Evolutionary conservation across 129 eudicot genomes (phyloP), one percentile per base, ranked within the genome.

Genomic region (Flaveria linearis): DNA sequence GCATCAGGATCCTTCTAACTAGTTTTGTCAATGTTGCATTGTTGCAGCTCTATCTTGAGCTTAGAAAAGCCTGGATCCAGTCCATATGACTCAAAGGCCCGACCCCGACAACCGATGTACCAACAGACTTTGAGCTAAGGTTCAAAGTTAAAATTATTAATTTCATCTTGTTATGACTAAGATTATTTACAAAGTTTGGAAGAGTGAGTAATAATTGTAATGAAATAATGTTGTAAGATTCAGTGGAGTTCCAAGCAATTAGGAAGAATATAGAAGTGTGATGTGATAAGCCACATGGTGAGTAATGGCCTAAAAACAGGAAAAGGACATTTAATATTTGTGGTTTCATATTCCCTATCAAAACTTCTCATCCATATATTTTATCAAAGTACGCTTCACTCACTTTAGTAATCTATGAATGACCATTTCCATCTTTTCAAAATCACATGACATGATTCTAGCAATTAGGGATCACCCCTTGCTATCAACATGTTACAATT

Each of bases 371-470:
- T 66, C 79, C 75, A 78, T 49, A 76, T 74, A 69, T 75, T 67
- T 76, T 63, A 55, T 55, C 50, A 30, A 55, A 72, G 78, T 78
- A 83, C 83, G 73, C 47, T 74, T 76, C 78, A 36, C 85, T 77
- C 25, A 43, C 72, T 81, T 65, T 78, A 76, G 91, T 68, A 71
- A 84, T 72, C 84, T 67, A 75, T 85, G 82, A 70, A 78, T 69
- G 20, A 76, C 46, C 72, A 78, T 70, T 74, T 81, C 68, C 88
- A 66, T 82, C 70, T 77, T 79, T 78, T 71, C 25, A 45, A 69
- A 39, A 78, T 64, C 88, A 84, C 84, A 82, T 87, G 84, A 79
- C 76, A 64, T 85, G 85, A 77, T 55, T 66, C 78, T 78, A 68
- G 78, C 78, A 81, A 56, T 57, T 60, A n/a, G 25, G 72, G 78